Conservation (phyloP, 1,139 yeast species). For the Suhomyces bribrorum region DNA sequence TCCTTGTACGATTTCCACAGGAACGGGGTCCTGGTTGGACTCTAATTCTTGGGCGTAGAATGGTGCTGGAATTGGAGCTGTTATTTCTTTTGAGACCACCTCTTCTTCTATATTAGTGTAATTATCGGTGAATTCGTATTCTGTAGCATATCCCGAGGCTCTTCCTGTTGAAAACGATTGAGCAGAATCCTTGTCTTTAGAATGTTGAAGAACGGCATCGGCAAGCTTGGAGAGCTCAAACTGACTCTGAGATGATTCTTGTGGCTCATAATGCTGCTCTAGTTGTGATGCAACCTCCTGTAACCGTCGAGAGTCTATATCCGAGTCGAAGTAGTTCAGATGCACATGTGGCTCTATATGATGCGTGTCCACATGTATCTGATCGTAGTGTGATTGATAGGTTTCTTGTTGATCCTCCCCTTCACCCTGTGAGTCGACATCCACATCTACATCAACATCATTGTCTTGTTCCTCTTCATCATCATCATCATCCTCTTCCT, state of each 20-base stretch:
- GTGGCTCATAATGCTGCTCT: slow-evolving; percentile 6
- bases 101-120: slow-evolving; percentile 5
- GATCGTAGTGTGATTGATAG: slow-evolving; percentile 13
- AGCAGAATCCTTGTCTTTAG: neutral
- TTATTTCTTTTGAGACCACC: neutral
- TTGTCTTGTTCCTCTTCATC: slow-evolving; percentile 25
- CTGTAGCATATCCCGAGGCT: slow-evolving; percentile 24
- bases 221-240: slow-evolving; percentile 10
- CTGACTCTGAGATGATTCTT: slow-evolving; percentile 13
- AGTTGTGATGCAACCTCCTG: slow-evolving; percentile 1
- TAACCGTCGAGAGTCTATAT: neutral
- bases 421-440: slow-evolving; percentile 21
- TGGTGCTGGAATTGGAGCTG: slow-evolving; percentile 24
- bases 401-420: slow-evolving; percentile 21
- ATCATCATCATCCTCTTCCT: slow-evolving; percentile 16
- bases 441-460: slow-evolving; percentile 22
- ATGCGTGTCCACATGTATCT: too few species aligned
- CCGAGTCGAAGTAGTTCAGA: neutral
- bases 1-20: slow-evolving; percentile 15
- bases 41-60: slow-evolving; percentile 18
- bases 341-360: too few species aligned
- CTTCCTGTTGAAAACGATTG: slow-evolving; percentile 2
- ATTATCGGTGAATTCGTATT: slow-evolving; percentile 20
- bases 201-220: slow-evolving; percentile 2
- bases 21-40: neutral